Percentiles rank a stretch among this genome's conserved stretches.
phyloP scores from a whole-genome alignment of 179 eudicot species.

The Corrigiola litoralis region DNA sequence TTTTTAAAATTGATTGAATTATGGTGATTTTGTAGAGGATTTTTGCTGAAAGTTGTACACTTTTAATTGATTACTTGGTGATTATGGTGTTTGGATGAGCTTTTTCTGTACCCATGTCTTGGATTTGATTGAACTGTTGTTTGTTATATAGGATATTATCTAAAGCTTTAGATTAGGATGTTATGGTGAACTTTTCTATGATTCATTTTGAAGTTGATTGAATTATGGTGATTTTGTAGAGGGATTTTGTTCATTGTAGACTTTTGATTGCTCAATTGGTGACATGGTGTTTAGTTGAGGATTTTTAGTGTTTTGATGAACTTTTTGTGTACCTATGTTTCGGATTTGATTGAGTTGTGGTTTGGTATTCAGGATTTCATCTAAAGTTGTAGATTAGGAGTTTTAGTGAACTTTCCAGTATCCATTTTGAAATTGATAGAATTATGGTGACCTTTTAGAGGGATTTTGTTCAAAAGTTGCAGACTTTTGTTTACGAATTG shows the following conservation, averaged over 20 bases:
- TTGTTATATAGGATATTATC: too few species aligned
- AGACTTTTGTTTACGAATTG: not conserved
- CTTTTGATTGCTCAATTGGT: not conserved
- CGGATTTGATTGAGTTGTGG: not conserved
- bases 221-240: too few species aligned
- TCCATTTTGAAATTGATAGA: not conserved
- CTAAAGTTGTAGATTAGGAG: not conserved
- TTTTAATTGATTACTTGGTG: not conserved
- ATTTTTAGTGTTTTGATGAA: not conserved
- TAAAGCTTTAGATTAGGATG: too few species aligned
- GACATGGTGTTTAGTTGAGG: too few species aligned
- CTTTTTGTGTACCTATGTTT: not conserved
- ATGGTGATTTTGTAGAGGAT: not conserved
- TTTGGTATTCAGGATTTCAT: not conserved
- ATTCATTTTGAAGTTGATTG: too few species aligned
- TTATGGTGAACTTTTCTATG: too few species aligned
- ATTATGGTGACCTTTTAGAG: not conserved
- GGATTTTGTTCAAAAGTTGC: not conserved
- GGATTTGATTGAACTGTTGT: not conserved
- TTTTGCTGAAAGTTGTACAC: not conserved
- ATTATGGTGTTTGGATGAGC: not conserved
- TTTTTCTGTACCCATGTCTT: not conserved
- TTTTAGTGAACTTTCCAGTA: not conserved
- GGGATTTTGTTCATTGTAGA: too few species aligned
- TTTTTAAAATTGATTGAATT: not conserved